Evolutionary conservation across 208 protist species (phyloP), one percentile per base, ranked within the genome.

Genomic region (Trypanosoma congolense): DNA sequence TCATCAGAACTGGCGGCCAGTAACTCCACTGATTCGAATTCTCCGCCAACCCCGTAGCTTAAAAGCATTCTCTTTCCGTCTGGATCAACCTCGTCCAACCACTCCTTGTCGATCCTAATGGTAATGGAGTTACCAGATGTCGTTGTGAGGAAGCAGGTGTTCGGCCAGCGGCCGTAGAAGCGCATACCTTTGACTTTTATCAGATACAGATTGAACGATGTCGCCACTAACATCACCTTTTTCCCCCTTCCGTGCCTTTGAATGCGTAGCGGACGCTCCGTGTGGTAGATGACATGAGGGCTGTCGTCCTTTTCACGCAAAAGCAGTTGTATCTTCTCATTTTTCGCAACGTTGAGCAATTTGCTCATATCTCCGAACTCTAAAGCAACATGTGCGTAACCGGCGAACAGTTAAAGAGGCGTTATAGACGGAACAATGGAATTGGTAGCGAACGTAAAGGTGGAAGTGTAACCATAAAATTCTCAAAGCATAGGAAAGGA

Each of bases 191-290:
- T 92, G 3, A 60, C 35, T 55, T 91, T 92, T 36, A 95, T 58
- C 31, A 95, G 64, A 57, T 95, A 95, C 8, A 81, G 80, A 62
- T 85, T 80, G 56, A 77, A 86, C 28, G 73, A 62, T 18, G 88
- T 91, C 48, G 68, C 42, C 18, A 85, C 69, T 30, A 95, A 57
- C 19, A 88, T 18, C 33, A 95, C 88, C 21, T 56, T 49, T 59
- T 87, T 81, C 28, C 54, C 45, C 18, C 51, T 52, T 40, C 69
- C 71, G 40, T 88, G 57, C 3, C 81, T 74, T 21, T 64, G 46
- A 16, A 95, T 55, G 30, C 73, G 43, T 16, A 90, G 56, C 0
- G 74, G 44, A 14, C 70, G 54, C 9, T 49, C 54, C 2, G 76
- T 84, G 40, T 65, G 47, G 68, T 83, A 91, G 9, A 90, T 50